Conservation (phyloP, 441 rosid species). For the Breynia disticha region DNA sequence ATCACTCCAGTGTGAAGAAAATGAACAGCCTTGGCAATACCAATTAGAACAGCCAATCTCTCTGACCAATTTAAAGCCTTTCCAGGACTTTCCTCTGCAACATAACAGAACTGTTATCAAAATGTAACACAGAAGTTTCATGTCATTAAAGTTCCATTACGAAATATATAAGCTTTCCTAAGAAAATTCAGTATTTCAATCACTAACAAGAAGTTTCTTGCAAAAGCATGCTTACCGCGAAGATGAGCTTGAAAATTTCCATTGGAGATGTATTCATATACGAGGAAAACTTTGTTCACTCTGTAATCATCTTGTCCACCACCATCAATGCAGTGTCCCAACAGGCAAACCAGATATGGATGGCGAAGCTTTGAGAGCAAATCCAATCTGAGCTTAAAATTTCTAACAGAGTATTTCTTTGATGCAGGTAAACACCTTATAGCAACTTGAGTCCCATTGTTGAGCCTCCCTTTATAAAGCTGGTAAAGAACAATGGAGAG, state of each 20-base stretch:
- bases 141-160: too few species aligned
- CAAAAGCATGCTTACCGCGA: slow-evolving; percentile 31
- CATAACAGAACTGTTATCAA: not conserved
- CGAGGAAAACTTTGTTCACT: slow-evolving; percentile 34
- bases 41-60: slow-evolving; percentile 47
- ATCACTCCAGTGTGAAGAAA: slow-evolving; percentile 83
- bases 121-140: too few species aligned
- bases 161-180: too few species aligned
- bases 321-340: slow-evolving; percentile 49
- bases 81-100: slow-evolving; percentile 30
- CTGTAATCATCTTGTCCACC: slow-evolving; percentile 31
- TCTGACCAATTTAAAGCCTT: slow-evolving; percentile 57
- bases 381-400: slow-evolving; percentile 43
- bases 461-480: slow-evolving; percentile 42
- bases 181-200: too few species aligned
- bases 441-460: slow-evolving; percentile 38
- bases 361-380: slow-evolving; percentile 49
- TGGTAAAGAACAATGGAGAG: slow-evolving; percentile 10
- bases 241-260: slow-evolving; percentile 49
- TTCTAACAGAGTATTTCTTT: slow-evolving; percentile 36
- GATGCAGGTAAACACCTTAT: slow-evolving; percentile 41
- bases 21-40: slow-evolving; percentile 68
- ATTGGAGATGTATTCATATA: slow-evolving; percentile 47
- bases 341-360: slow-evolving; percentile 46
- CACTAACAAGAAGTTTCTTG: slow-evolving; percentile 23